Evolutionary conservation across 1,284 basidiomycete species (phyloP), one percentile per base, ranked within the genome.

Genomic region (Psilocybe mexicana): DNA sequence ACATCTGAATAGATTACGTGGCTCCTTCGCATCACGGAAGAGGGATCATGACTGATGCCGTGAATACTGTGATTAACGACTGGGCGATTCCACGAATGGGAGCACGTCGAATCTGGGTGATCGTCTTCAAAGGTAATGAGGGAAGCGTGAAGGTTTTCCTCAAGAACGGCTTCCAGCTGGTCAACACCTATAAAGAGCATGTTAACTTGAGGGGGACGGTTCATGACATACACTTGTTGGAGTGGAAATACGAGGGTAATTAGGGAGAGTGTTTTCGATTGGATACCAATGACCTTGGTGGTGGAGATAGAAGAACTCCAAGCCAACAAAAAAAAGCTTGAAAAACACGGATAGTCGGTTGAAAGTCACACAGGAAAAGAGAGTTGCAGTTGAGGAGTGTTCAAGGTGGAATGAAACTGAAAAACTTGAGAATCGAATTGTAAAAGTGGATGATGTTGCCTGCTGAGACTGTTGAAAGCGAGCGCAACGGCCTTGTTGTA

Each of bases 31-130:
- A 87, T 65, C 87, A 88, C 59, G 77, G 85, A 24, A 75, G 74
- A 61, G 87, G 87, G 0, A 88, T 89, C 61, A 89, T 90, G 87
- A 79, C 79, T 35, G 82, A 81, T 23, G 85, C 78, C 0, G 64
- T 89, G 30, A 67, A 69, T 10, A 78, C 77, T 2, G 55, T 90
- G 30, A 59, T 89, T 35, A 65, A 74, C 23, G 66, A 76, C 14
- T 89, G 87, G 86, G 81, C 74, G 25, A 73, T 86, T 25, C 84
- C 84, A 3, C 69, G 80, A 49, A 87, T 89, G 85, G 77, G 77
- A 1, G 75, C 79, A 5, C 76, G 75, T 26, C 66, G 68, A 23
- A 76, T 88, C 58, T 71, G 74, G 14, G 79, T 71, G 0, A 74
- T 76, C 14, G 73, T 78, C 8, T 81, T 81, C 51, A 64, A 67